Evolutionary conservation across 768 basidiomycete species (phyloP).

Genomic region (Boletus tomentosulus): DNA sequence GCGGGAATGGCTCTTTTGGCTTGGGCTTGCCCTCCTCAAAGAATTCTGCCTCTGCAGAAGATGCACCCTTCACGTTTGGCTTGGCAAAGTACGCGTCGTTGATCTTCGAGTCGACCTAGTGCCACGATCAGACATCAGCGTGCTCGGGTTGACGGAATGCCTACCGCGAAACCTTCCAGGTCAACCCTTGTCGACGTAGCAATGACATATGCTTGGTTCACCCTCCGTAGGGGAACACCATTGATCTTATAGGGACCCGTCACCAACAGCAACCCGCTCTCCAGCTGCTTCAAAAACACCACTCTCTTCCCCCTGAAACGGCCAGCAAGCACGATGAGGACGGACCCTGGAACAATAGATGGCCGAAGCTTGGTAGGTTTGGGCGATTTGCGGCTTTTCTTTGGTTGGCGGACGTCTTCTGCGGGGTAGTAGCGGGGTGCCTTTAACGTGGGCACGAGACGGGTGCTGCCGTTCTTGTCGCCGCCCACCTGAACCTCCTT

Average conservation of each 20-base stretch:
- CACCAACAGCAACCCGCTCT: slow-evolving; percentile 88
- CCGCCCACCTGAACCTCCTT: slow-evolving; percentile 84
- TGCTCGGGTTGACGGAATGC: slow-evolving; percentile 22
- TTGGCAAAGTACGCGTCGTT: slow-evolving; percentile 95
- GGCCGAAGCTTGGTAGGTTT: slow-evolving; percentile 76
- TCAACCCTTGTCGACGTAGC: slow-evolving; percentile 95
- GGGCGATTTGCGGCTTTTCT: slow-evolving; percentile 86
- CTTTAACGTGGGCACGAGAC: slow-evolving; percentile 80
- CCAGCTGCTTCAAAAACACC: slow-evolving; percentile 95
- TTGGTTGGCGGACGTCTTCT: slow-evolving; percentile 88
- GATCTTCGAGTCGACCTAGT: slow-evolving; percentile 82
- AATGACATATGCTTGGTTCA: slow-evolving; percentile 98
- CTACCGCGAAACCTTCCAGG: slow-evolving; percentile 66
- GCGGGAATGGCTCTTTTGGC: slow-evolving; percentile 81
- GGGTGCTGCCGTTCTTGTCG: slow-evolving; percentile 85
- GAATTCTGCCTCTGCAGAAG: slow-evolving; percentile 94
- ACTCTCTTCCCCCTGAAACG: slow-evolving; percentile 98
- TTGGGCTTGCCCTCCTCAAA: slow-evolving; percentile 93
- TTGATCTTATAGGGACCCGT: slow-evolving; percentile 98
- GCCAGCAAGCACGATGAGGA: slow-evolving; percentile 95
- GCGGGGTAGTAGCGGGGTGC: slow-evolving; percentile 92
- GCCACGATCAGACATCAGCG: slow-evolving; percentile 1
- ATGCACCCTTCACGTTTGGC: slow-evolving; percentile 58
- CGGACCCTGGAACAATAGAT: slow-evolving; percentile 88
- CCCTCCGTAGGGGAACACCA: slow-evolving; percentile 95